Evolutionary conservation across 2,329 filamentous ascomycete genomes (phyloP).

Genomic region (Cladosporium sp.): DNA sequence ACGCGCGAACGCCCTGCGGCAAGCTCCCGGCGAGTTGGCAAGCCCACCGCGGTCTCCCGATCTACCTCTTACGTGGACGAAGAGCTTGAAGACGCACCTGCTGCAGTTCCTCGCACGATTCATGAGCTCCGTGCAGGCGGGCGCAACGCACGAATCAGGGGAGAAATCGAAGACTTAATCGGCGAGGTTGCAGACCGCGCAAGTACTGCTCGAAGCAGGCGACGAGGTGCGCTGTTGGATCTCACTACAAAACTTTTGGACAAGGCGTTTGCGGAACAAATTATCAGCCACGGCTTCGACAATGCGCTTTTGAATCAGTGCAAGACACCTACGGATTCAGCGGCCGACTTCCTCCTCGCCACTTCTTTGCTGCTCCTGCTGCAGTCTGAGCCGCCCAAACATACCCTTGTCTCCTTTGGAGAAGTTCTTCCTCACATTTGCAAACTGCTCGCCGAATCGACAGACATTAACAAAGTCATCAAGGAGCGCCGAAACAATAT

Average conservation of each 20-base stretch:
- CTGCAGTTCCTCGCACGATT: conserved; percentile 55
- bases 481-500: conserved; percentile 68
- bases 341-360: conserved; percentile 62
- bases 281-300: conserved; percentile 73
- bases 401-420: conserved; percentile 57
- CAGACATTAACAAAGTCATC: conserved; percentile 61
- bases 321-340: conserved; percentile 44
- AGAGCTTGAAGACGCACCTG: conserved; percentile 45
- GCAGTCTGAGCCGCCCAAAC: conserved; percentile 59
- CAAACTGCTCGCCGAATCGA: conserved; percentile 53
- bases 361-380: conserved; percentile 65
- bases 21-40: conserved; percentile 26
- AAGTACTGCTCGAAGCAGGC: conserved; percentile 45
- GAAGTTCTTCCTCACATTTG: conserved; percentile 47
- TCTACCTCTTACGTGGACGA: conserved; percentile 36
- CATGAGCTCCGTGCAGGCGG: conserved; percentile 63
- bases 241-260: conserved; percentile 56
- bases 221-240: conserved; percentile 57
- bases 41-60: conserved; percentile 16
- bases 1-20: conserved; percentile 24
- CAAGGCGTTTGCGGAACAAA: conserved; percentile 66
- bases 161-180: conserved; percentile 57
- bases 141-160: conserved; percentile 56
- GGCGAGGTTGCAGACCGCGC: conserved; percentile 57
- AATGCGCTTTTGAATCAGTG: conserved; percentile 66